Evolutionary conservation across 495 filamentous ascomycete genomes (phyloP).

Genomic region (Lindgomyces ingoldianus): DNA sequence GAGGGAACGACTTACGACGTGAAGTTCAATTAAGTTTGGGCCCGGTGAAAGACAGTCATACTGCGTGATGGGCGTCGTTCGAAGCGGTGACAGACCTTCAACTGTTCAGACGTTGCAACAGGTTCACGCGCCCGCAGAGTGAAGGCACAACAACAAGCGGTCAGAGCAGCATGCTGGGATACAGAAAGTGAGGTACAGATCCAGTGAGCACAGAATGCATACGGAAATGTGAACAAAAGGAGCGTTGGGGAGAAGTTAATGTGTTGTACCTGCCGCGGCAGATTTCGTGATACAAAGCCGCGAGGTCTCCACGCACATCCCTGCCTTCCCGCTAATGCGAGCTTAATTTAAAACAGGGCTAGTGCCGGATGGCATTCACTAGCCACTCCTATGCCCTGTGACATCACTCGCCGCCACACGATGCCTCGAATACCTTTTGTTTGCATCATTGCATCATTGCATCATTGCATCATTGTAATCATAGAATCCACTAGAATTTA

Average conservation of each 20-base stretch:
- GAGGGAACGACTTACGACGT: background rate
- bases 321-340: slow-evolving; percentile 14
- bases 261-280: background rate
- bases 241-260: background rate
- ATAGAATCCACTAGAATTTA: slow-evolving; percentile 1
- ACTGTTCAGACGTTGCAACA: background rate
- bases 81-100: background rate
- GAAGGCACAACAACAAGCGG: background rate
- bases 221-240: background rate
- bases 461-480: background rate
- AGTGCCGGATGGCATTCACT: background rate
- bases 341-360: slow-evolving; percentile 1
- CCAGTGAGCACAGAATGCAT: background rate
- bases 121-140: background rate
- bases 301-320: background rate
- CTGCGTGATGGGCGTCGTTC: background rate
- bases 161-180: background rate
- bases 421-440: background rate
- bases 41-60: background rate
- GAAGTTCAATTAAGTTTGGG: background rate
- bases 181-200: background rate
- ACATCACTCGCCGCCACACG: slow-evolving; percentile 5
- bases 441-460: background rate
- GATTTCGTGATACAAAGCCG: background rate
- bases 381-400: slow-evolving; percentile 8